Evolutionary conservation across 177 flowering plant species (phyloP).

Genomic region (Vitis hybrid): DNA sequence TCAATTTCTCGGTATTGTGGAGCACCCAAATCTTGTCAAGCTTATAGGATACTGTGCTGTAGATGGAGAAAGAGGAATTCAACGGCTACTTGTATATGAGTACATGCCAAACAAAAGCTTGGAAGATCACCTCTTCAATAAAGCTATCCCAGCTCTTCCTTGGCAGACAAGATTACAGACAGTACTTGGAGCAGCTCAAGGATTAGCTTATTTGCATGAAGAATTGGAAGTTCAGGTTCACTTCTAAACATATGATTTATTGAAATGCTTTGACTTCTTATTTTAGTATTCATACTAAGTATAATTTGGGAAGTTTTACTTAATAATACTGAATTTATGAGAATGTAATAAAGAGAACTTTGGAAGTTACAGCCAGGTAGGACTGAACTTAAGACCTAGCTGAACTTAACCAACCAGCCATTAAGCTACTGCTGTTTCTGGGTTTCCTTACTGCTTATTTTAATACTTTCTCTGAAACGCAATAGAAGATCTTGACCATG

Average conservation of each 20-base stretch:
- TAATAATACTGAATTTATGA: too few relatives aligned
- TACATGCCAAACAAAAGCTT: constrained; percentile 38
- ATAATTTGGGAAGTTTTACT: too few relatives aligned
- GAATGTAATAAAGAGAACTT: too few relatives aligned
- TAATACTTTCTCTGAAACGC: too few relatives aligned
- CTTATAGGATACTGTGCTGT: constrained; percentile 38
- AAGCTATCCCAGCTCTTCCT: constrained; percentile 24
- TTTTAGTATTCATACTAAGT: too few relatives aligned
- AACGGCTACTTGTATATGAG: constrained; percentile 40
- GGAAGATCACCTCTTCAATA: constrained; percentile 34
- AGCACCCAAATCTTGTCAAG: constrained; percentile 45
- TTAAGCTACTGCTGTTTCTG: too few relatives aligned
- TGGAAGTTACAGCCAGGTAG: too few relatives aligned
- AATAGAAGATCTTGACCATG: too few relatives aligned
- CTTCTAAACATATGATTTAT: neutral
- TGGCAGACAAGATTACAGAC: constrained; percentile 32
- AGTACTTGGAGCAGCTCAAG: constrained; percentile 36
- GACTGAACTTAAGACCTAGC: too few relatives aligned
- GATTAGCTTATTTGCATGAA: constrained; percentile 38
- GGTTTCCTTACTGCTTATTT: too few relatives aligned
- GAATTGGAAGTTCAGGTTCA: constrained; percentile 36
- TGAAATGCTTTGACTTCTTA: neutral
- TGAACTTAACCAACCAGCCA: too few relatives aligned
- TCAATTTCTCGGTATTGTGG: constrained; percentile 39
- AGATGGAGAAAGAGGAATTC: constrained; percentile 39